A percentile compares a stretch with the other conserved stretches of the same genome.
Conservation (phyloP, 768 basidiomycete species). For the Amanita muscaria region DNA sequence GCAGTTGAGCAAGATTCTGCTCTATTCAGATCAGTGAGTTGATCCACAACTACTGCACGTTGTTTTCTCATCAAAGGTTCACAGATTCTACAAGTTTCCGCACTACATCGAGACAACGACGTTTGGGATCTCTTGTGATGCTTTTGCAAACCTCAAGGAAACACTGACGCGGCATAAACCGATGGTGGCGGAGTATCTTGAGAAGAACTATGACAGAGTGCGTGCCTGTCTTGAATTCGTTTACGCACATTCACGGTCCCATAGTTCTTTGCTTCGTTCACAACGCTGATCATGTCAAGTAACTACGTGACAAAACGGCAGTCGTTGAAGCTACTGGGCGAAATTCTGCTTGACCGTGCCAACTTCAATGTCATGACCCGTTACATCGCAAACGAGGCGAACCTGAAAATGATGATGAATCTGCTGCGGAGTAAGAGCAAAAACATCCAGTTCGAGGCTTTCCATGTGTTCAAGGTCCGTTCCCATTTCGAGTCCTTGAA, state of each 20-base stretch:
- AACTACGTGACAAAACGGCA: conserved; percentile 99
- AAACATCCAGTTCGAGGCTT: conserved; percentile 99
- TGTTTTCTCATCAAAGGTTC: conserved; percentile 4
- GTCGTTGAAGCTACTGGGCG: conserved; percentile 94
- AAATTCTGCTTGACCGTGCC: conserved; percentile 94
- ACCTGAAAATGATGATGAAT: conserved; percentile 99
- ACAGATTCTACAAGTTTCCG: conserved; percentile 92
- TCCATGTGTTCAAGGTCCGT: conserved; percentile 98
- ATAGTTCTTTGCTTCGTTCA: conserved; percentile 95
- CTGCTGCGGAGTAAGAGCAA: conserved; percentile 95
- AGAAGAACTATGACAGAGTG: conserved; percentile 94
- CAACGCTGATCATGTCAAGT: conserved; percentile 81
- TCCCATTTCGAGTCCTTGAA: not conserved
- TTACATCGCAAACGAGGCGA: conserved; percentile 91
- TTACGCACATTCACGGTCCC: too few relatives aligned
- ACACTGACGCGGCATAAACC: conserved; percentile 94
- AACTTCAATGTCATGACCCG: conserved; percentile 99
- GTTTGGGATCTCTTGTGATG: conserved; percentile 97
- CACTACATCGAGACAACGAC: conserved; percentile 96
- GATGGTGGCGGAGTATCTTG: conserved; percentile 96
- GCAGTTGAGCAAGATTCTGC: conserved; percentile 77
- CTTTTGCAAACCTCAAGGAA: conserved; percentile 96
- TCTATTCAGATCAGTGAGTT: conserved; percentile 89
- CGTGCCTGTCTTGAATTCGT: not conserved
- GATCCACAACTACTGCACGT: conserved; percentile 1